Evolutionary conservation across 345 rosid genomes (phyloP), one percentile per base, ranked within the genome.

Genomic region (Rhizophora apiculata): DNA sequence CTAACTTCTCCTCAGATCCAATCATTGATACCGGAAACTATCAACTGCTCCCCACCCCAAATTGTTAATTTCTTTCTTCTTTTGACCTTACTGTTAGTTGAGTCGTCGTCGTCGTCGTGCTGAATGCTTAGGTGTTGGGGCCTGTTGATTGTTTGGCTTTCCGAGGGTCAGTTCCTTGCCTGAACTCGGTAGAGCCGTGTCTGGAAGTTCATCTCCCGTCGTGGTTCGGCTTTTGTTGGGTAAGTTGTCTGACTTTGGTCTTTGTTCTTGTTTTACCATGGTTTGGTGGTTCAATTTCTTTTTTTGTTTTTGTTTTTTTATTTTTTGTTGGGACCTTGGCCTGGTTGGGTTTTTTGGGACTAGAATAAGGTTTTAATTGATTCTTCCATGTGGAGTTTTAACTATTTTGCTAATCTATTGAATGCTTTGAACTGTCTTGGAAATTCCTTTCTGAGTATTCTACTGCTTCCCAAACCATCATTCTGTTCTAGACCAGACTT

Each of bases 141-240:
- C 20, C 8, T 68, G 24, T 67, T 59, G 51, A 37, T 72, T 72
- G 34, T 19, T 74, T 54, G 59, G 9, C 65, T 58, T 74, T 51
- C 27, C n/a, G 36, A 62, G 6, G 18, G 6, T 26, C 59, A 48
- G 69, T 26, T 71, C 58, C 0, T 36, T 29, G 37, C 22, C 56
- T 66, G 64, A 36, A 43, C 74, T 78, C 37, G 62, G 19, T 32
- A 37, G 20, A 59, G 68, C 76, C 86, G 83, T 88, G 87, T 78
- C 87, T 62, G 76, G 81, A 70, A 74, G 58, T 85, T 68, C 71
- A 16, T 72, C 66, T 73, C 70, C 69, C 31, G 54, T 71, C 69
- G 67, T 76, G 78, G 62, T 67, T 79, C 83, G 84, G 65, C 76
- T 64, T 37, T 63, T 80, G 57, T 75, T 90, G 57, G 93, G 96